Conservation (phyloP, 306 rosid genomes). For the Begonia fuchsioides region DNA sequence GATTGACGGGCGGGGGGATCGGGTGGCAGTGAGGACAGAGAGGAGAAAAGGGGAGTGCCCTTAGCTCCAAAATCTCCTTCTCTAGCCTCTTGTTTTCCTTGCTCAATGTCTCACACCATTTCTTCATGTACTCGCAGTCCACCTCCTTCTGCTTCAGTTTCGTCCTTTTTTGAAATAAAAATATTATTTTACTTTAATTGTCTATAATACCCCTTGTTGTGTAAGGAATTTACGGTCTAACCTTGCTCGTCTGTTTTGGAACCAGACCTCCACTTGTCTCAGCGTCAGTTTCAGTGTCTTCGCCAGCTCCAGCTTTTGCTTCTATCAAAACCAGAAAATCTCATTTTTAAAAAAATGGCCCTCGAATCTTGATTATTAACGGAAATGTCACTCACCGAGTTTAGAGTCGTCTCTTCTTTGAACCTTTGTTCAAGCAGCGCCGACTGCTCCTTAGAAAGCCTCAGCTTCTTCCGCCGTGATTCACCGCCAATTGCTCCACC, state of each 20-base stretch:
- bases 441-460: slow-evolving; percentile 77
- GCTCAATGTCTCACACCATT: slow-evolving; percentile 69
- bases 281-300: slow-evolving; percentile 64
- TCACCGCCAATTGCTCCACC: slow-evolving; percentile 55
- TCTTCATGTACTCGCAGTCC: slow-evolving; percentile 75
- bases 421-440: slow-evolving; percentile 66
- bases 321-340: slow-evolving; percentile 23
- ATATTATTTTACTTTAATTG: neutral
- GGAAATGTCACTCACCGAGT: slow-evolving; percentile 44
- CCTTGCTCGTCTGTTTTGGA: slow-evolving; percentile 94
- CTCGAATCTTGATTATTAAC: neutral
- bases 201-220: slow-evolving; percentile 10
- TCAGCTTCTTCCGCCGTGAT: slow-evolving; percentile 59
- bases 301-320: slow-evolving; percentile 89
- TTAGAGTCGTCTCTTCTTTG: slow-evolving; percentile 74
- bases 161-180: slow-evolving; percentile 42
- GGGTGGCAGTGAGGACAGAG: slow-evolving; percentile 96
- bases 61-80: slow-evolving; percentile 87
- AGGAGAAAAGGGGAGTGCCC: slow-evolving; percentile 81
- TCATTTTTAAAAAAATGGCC: neutral
- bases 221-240: slow-evolving; percentile 13
- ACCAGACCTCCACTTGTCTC: slow-evolving; percentile 98
- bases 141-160: slow-evolving; percentile 95
- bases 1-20: slow-evolving; percentile 42
- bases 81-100: slow-evolving; percentile 76